These are phyloP conservation scores for Rhododendron ovatum DNA, from an alignment of 148 eudicot species.

Conservation along the genomic window DNA sequence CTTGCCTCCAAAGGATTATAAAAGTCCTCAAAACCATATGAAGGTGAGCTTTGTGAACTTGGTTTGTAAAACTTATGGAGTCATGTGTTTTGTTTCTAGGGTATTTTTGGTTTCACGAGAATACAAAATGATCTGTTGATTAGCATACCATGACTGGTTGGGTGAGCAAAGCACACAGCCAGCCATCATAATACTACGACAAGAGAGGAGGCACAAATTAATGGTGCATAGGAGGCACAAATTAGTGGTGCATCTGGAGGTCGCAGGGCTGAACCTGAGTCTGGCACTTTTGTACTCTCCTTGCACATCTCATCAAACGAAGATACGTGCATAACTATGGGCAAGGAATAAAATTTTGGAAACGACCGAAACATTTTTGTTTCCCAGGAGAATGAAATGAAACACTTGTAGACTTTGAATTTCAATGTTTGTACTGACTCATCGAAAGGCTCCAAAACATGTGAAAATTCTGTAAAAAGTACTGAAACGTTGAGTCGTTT, in stretches of 20 bases:
- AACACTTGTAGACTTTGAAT: too few relatives aligned
- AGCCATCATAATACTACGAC: conserved; percentile 32
- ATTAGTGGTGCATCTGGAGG: conserved; percentile 36
- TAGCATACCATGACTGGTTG: conserved; percentile 12
- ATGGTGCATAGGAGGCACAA: conserved; percentile 27
- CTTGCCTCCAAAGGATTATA: too few relatives aligned
- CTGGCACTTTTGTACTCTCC: conserved; percentile 36
- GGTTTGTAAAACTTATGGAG: too few relatives aligned
- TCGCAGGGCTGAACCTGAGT: conserved; percentile 35
- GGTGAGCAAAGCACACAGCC: conserved; percentile 34
- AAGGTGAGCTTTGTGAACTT: too few relatives aligned
- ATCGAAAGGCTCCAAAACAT: too few relatives aligned
- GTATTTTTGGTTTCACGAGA: too few relatives aligned
- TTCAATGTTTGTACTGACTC: too few relatives aligned
- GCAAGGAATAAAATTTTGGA: background rate
- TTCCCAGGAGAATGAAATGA: background rate
- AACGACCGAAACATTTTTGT: background rate
- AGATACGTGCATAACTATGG: background rate
- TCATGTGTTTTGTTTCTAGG: too few relatives aligned
- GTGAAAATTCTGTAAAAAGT: too few relatives aligned
- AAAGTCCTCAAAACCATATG: too few relatives aligned
- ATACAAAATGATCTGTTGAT: too few relatives aligned
- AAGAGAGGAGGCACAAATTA: conserved; percentile 19
- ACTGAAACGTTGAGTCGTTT: too few relatives aligned
- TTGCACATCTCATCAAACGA: conserved; percentile 14